These are phyloP conservation scores for Striga asiatica DNA, from an alignment of 257 asterid genomes.

Conservation along the genomic window DNA sequence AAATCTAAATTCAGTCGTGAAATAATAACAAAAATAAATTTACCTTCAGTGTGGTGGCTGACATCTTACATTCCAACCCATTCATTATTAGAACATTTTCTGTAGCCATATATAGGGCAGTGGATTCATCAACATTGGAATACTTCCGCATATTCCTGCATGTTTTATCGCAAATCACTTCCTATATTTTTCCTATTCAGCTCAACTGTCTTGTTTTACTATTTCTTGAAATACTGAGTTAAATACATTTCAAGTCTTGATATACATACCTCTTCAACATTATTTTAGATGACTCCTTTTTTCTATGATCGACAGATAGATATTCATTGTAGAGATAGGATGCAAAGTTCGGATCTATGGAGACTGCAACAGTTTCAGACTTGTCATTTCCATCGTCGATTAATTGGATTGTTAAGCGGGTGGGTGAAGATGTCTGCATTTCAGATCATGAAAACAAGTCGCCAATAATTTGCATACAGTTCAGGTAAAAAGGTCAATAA, in stretches of 20 bases:
- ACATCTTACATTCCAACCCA: slow-evolving; percentile 87
- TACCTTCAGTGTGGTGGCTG: slow-evolving; percentile 73
- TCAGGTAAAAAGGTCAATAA: not conserved
- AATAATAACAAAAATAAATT: not conserved
- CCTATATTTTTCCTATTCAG: not conserved
- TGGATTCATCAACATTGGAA: slow-evolving; percentile 37
- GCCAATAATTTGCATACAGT: slow-evolving; percentile 6
- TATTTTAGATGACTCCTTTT: slow-evolving; percentile 66
- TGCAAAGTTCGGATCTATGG: slow-evolving; percentile 77
- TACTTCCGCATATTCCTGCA: slow-evolving; percentile 55
- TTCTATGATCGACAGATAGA: slow-evolving; percentile 50
- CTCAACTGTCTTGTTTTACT: not conserved
- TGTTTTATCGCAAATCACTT: not conserved
- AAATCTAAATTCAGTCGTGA: not conserved
- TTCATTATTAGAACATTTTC: slow-evolving; percentile 45
- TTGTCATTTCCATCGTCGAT: slow-evolving; percentile 80
- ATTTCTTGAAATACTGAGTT: not conserved
- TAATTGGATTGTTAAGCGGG: slow-evolving; percentile 68
- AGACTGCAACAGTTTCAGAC: slow-evolving; percentile 78
- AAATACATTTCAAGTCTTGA: slow-evolving; percentile 13
- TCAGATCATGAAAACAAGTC: slow-evolving; percentile 21
- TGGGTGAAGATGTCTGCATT: slow-evolving; percentile 57
- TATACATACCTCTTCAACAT: slow-evolving; percentile 66
- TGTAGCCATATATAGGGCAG: slow-evolving; percentile 43
- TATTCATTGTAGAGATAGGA: slow-evolving; percentile 66